Percentiles rank a stretch among this genome's conserved stretches.
Conservation (phyloP, 129 eudicot genomes). For the Ambrosia artemisiifolia region DNA sequence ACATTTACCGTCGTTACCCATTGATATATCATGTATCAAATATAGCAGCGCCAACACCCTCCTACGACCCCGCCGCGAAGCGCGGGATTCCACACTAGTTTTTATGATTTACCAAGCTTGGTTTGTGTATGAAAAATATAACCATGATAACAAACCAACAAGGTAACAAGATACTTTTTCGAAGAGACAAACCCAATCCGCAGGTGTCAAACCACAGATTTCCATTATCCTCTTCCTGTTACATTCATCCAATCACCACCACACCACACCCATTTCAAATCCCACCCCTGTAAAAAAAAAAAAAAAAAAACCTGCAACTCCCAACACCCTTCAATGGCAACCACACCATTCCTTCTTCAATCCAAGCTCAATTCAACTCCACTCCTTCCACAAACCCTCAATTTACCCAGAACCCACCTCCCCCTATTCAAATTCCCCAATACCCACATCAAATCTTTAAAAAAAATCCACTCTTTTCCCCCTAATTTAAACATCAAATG, state of each 20-base stretch:
- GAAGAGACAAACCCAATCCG: neutral
- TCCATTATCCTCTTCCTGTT: conserved; percentile 3
- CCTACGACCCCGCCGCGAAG: too few species aligned
- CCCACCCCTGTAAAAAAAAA: neutral
- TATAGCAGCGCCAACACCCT: too few species aligned
- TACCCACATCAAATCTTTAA: neutral
- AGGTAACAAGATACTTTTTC: too few species aligned
- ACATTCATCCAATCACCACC: conserved; percentile 5
- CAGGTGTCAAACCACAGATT: neutral
- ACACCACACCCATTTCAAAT: neutral
- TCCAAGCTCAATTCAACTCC: conserved; percentile 51
- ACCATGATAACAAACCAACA: too few species aligned
- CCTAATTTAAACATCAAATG: conserved; percentile 38
- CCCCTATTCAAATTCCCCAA: conserved; percentile 21
- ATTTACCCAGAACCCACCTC: conserved; percentile 15
- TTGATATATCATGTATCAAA: too few species aligned
- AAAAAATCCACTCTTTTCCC: conserved; percentile 11
- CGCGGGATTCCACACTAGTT: too few species aligned
- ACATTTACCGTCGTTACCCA: too few species aligned
- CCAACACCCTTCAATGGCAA: conserved; percentile 32
- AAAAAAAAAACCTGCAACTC: neutral
- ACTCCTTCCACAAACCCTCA: conserved; percentile 21
- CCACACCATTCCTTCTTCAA: conserved; percentile 38
- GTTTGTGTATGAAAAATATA: too few species aligned
- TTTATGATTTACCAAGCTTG: too few species aligned